phyloP scores from a whole-genome alignment of 2,329 filamentous ascomycete species.

The Calonectria multiphialidica region DNA sequence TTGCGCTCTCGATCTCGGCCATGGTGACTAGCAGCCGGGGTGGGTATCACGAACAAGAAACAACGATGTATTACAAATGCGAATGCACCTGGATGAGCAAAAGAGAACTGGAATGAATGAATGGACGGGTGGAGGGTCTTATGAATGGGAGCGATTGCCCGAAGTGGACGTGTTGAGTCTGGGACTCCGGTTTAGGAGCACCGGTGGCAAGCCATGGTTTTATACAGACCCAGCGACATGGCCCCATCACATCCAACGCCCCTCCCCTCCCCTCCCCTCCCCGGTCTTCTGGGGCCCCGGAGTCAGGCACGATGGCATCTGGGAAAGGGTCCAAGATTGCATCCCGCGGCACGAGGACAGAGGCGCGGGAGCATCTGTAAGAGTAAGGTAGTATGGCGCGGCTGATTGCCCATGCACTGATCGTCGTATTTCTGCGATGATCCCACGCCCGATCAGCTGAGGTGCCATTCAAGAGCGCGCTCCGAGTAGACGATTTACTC shows the following conservation, averaged over 20 bases:
- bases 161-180: neutral
- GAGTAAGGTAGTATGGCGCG: neutral
- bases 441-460: neutral
- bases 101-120: neutral
- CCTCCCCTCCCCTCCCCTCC: neutral
- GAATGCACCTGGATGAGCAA: neutral
- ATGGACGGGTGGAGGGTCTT: neutral
- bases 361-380: neutral
- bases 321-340: conserved; percentile 5
- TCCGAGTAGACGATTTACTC: neutral
- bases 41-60: neutral
- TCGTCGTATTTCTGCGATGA: neutral
- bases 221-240: conserved; percentile 5
- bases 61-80: neutral
- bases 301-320: conserved; percentile 7
- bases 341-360: neutral
- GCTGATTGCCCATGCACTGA: neutral
- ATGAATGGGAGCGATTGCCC: neutral
- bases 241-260: conserved; percentile 2
- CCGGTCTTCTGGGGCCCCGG: conserved; percentile 22
- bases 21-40: neutral
- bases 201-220: conserved; percentile 12
- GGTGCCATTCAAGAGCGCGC: neutral
- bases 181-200: conserved; percentile 18
- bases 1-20: conserved; percentile 5